Evolutionary conservation across 2,329 filamentous ascomycete species (phyloP).

Genomic region (Davidsoniella virescens): DNA sequence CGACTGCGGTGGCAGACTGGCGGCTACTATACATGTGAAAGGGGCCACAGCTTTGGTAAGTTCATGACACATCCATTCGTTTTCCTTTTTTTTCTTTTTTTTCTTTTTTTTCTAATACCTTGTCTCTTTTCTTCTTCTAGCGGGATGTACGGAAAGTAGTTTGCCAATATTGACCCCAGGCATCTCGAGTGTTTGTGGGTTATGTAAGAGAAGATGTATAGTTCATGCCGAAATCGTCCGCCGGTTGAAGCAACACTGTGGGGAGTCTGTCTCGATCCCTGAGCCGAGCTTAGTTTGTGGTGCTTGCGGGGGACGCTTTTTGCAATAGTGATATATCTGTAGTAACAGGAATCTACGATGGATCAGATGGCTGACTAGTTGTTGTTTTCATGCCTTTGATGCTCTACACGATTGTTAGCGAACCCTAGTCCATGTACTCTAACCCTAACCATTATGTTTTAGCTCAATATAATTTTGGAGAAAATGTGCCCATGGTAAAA

Average conservation of each 20-base stretch:
- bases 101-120: background rate
- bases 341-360: too few relatives aligned
- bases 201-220: constrained; percentile 26
- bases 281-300: constrained; percentile 4
- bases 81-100: too few relatives aligned
- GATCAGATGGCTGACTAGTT: too few relatives aligned
- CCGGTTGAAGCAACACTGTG: constrained; percentile 2
- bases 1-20: constrained; percentile 20
- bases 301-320: constrained; percentile 8
- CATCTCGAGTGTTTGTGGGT: constrained; percentile 36
- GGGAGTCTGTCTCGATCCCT: background rate
- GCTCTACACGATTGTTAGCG: too few relatives aligned
- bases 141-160: constrained; percentile 36
- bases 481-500: too few relatives aligned
- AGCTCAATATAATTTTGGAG: too few relatives aligned
- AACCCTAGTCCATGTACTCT: too few relatives aligned
- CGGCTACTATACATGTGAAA: constrained; percentile 24
- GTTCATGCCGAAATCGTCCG: background rate
- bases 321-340: background rate
- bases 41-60: constrained; percentile 27
- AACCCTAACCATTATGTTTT: too few relatives aligned
- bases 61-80: background rate
- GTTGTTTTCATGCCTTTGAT: too few relatives aligned
- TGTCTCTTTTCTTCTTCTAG: constrained; percentile 18
- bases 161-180: constrained; percentile 38